Conservation (phyloP, 352 stramenopile genomes). For the Pythium utonaiense region DNA sequence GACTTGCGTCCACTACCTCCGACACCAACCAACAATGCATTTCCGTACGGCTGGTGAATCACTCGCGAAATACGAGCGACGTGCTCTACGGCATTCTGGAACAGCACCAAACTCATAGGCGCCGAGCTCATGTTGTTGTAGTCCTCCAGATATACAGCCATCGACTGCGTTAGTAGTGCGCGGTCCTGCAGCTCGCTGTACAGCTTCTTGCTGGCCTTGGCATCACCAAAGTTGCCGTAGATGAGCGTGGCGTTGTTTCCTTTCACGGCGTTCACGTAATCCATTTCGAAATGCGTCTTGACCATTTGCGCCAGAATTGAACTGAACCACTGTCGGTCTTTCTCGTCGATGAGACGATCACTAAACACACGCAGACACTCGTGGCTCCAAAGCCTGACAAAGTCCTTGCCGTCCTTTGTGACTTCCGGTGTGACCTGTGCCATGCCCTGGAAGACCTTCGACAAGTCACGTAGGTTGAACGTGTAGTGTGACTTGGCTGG, state of each 20-base stretch:
- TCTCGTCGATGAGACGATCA: slow-evolving; percentile 89
- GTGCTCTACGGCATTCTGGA: slow-evolving; percentile 94
- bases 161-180: slow-evolving; percentile 67
- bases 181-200: slow-evolving; percentile 90
- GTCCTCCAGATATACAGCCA: slow-evolving; percentile 92
- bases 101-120: slow-evolving; percentile 93
- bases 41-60: slow-evolving; percentile 91
- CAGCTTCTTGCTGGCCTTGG: slow-evolving; percentile 56
- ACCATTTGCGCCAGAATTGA: slow-evolving; percentile 66
- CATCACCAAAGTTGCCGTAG: slow-evolving; percentile 89
- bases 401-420: slow-evolving; percentile 80
- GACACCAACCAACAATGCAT: slow-evolving; percentile 92
- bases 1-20: slow-evolving; percentile 91
- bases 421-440: slow-evolving; percentile 74
- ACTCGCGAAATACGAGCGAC: slow-evolving; percentile 91
- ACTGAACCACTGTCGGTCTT: slow-evolving; percentile 86
- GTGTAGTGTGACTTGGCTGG: slow-evolving; percentile 93
- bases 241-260: slow-evolving; percentile 71
- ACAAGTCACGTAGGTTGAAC: slow-evolving; percentile 93
- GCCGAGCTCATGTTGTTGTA: slow-evolving; percentile 95
- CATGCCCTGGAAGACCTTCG: slow-evolving; percentile 92
- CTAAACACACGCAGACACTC: slow-evolving; percentile 91
- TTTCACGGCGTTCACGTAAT: slow-evolving; percentile 60
- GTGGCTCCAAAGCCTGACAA: slow-evolving; percentile 90
- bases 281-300: slow-evolving; percentile 71